These are phyloP conservation scores for Picochlorum sp. DNA, from an alignment of 139 green algal species.

Conservation along the genomic window DNA sequence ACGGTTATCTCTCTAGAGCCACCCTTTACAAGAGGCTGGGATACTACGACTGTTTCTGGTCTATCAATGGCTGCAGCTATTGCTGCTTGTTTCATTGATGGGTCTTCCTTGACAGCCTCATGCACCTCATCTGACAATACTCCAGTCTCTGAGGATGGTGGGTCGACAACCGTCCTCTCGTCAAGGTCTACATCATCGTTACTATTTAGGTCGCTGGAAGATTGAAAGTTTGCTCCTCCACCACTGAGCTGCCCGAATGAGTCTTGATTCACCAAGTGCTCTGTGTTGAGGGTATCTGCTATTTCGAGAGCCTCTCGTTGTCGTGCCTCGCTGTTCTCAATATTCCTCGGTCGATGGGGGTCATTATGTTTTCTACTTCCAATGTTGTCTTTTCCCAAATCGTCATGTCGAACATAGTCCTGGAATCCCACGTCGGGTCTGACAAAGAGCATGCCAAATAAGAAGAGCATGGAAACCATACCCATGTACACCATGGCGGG, in stretches of 20 bases:
- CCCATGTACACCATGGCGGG: slow-evolving; percentile 6
- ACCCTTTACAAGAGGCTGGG: not conserved
- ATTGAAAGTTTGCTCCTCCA: slow-evolving; percentile 1
- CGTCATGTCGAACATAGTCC: not conserved
- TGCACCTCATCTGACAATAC: not conserved
- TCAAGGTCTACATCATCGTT: no score
- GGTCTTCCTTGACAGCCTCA: slow-evolving; percentile 3
- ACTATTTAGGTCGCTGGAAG: not conserved
- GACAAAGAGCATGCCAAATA: slow-evolving; percentile 5
- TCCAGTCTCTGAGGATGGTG: not conserved
- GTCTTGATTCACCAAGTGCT: not conserved
- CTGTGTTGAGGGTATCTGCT: not conserved
- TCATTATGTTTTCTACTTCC: not conserved
- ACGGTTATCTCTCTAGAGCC: not conserved
- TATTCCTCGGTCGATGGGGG: not conserved
- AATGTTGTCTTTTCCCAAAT: not conserved
- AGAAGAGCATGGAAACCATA: slow-evolving; percentile 4
- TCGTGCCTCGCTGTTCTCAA: slow-evolving; percentile 9
- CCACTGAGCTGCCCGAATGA: not conserved
- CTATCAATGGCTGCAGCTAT: slow-evolving; percentile 1
- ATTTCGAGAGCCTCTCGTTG: slow-evolving; percentile 12
- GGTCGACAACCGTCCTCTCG: not conserved
- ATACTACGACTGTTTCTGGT: not conserved
- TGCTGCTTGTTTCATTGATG: not conserved
- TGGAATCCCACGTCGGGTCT: slow-evolving; percentile 1